Evolutionary conservation across 169 alveolate species (phyloP).

Genomic region (Eimeria sp.): DNA sequence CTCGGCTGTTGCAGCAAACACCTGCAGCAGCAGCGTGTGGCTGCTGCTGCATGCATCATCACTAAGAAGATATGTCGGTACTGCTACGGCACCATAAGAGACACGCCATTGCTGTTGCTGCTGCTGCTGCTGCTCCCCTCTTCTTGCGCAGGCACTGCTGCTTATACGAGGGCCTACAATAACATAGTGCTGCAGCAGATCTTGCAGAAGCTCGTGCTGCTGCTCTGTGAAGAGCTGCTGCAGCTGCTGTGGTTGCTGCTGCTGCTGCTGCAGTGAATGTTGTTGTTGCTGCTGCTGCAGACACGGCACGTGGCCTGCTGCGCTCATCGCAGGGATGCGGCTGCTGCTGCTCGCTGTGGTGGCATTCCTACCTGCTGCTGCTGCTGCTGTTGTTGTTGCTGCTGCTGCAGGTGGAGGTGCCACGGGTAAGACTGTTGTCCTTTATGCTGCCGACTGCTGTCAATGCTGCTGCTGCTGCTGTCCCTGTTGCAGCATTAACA

Average conservation of each 20-base stretch:
- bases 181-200: slow-evolving; percentile 26
- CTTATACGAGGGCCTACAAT: slow-evolving; percentile 25
- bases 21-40: slow-evolving; percentile 70
- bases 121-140: slow-evolving; percentile 38
- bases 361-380: slow-evolving; percentile 15
- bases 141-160: not conserved
- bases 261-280: not conserved
- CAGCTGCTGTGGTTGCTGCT: not conserved
- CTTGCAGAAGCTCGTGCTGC: slow-evolving; percentile 33
- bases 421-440: slow-evolving; percentile 19
- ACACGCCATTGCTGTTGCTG: slow-evolving; percentile 23
- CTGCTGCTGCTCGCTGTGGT: slow-evolving; percentile 22
- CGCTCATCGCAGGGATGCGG: slow-evolving; percentile 56
- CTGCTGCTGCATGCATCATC: slow-evolving; percentile 39
- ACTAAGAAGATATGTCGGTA: not conserved
- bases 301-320: slow-evolving; percentile 46
- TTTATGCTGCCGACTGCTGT: not conserved
- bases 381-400: slow-evolving; percentile 59
- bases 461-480: slow-evolving; percentile 22
- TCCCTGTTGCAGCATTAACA: not conserved
- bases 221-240: slow-evolving; percentile 24
- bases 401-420: slow-evolving; percentile 29
- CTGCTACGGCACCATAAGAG: slow-evolving; percentile 1
- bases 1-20: not conserved
- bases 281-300: slow-evolving; percentile 48